Evolutionary conservation across 2,329 filamentous ascomycete genomes (phyloP), one percentile per base, ranked within the genome.

Genomic region (Diaporthe aspalathi): DNA sequence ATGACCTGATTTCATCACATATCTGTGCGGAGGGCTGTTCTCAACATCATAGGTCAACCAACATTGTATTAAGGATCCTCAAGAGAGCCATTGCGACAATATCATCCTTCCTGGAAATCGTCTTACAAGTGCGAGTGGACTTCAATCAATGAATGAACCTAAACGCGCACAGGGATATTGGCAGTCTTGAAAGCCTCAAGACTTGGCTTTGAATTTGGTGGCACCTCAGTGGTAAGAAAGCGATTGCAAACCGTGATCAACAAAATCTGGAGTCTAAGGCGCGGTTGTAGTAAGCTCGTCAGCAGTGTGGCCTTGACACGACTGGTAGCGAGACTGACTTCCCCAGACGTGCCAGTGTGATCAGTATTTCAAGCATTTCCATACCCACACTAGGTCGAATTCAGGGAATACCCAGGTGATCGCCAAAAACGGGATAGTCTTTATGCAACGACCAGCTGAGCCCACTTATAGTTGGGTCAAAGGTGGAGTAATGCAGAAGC

Each of bases 381-480:
- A n/a, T n/a, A n/a, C n/a, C 24, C 16, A 32, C 32, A 16, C 27
- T 63, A 6, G 8, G 24, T 17, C 6, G 11, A 12, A 22, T 24
- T 11, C 16, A 27, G 35, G 0, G 24, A 35, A 2, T 5, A 35
- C 43, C 35, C 4, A 32, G 27, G 20, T n/a, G 43, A 63, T 63
- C 60, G 49, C 60, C 60, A 43, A 24, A 63, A 63, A 17, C 12
- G 60, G 60, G 49, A 49, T 63, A 63, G 60, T 49, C 27, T 14
- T 12, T 8, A 35, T 17, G 29, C 60, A 63, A 35, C 43, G 60
- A 24, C 27, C 27, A 63, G 60, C 60, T 63, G 60, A 49, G 27
- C 27, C 45, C 49, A 43, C 60, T 35, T 49, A 49, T 49, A 49
- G 60, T 63, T 63, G 60, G 57, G 60, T 63, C 60, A 63, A 32